phyloP scores from a whole-genome alignment of 1,284 basidiomycete genomes.

The Sporisorium scitamineum region DNA sequence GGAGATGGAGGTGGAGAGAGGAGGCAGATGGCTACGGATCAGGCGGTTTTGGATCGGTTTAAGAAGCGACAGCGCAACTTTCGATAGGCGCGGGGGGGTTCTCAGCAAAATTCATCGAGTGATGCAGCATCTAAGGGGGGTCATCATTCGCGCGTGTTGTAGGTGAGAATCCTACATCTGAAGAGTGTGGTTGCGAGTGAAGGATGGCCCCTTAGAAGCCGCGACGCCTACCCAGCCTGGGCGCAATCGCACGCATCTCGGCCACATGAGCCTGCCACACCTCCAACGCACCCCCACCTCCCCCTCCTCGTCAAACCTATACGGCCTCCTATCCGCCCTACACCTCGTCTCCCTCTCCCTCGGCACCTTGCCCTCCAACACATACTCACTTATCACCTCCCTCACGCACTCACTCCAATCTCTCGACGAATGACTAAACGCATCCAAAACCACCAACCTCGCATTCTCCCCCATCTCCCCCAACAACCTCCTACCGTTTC shows the following conservation, averaged over 20 bases:
- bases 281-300: not conserved
- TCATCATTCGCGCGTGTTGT: too few species aligned
- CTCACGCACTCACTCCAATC: constrained; percentile 39
- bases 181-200: not conserved
- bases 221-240: not conserved
- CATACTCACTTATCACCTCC: constrained; percentile 21
- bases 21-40: constrained; percentile 87
- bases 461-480: constrained; percentile 47
- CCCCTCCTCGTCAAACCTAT: constrained; percentile 1
- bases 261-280: constrained; percentile 13
- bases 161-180: too few species aligned
- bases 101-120: too few species aligned
- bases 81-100: too few species aligned
- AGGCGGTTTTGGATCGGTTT: constrained; percentile 77
- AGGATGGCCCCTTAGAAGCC: not conserved
- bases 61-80: constrained; percentile 52
- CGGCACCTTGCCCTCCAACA: constrained; percentile 34
- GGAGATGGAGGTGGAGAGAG: constrained; percentile 71
- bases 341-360: constrained; percentile 24
- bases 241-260: constrained; percentile 1
- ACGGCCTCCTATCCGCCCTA: constrained; percentile 37
- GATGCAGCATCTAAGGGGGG: too few species aligned
- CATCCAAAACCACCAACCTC: constrained; percentile 32
- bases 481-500: constrained; percentile 26
- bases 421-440: constrained; percentile 41